Percentiles rank a stretch among this genome's conserved stretches.
Conservation (phyloP, 768 basidiomycete genomes). For the Podaxis carcinomalis region DNA sequence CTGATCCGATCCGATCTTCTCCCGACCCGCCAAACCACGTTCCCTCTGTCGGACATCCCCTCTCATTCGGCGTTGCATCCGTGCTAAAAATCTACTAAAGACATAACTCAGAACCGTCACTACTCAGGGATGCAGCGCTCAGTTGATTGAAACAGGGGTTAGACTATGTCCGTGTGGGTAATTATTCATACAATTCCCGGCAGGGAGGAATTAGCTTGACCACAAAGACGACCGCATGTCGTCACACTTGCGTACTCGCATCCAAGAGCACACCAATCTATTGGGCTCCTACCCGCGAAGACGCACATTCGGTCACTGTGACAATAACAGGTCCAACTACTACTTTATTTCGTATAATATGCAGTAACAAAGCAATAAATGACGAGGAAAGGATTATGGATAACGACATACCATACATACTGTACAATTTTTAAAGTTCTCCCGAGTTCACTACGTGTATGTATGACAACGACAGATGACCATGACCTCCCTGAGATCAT, state of each 20-base stretch:
- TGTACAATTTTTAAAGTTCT: neutral
- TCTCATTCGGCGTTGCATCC: neutral
- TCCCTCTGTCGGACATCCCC: neutral
- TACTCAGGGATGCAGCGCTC: neutral
- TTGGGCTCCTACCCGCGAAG: neutral
- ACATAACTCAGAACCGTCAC: neutral
- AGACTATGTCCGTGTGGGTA: neutral
- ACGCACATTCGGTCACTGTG: neutral
- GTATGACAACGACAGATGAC: neutral
- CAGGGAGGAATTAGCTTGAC: neutral
- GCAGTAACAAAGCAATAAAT: neutral
- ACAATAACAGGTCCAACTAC: neutral
- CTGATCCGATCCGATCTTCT: constrained; percentile 1
- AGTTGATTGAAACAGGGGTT: neutral
- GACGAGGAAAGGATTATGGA: neutral
- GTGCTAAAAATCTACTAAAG: neutral
- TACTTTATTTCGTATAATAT: neutral
- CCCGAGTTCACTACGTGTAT: neutral
- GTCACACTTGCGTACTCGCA: neutral
- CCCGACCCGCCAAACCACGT: neutral
- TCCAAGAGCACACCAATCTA: neutral
- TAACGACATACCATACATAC: neutral
- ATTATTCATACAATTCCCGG: neutral
- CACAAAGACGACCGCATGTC: neutral
- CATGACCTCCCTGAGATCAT: neutral